A percentile compares a stretch with the other conserved stretches of the same genome.
phyloP scores from a whole-genome alignment of 352 stramenopile genomes.

The Globisporangium paddicum region DNA sequence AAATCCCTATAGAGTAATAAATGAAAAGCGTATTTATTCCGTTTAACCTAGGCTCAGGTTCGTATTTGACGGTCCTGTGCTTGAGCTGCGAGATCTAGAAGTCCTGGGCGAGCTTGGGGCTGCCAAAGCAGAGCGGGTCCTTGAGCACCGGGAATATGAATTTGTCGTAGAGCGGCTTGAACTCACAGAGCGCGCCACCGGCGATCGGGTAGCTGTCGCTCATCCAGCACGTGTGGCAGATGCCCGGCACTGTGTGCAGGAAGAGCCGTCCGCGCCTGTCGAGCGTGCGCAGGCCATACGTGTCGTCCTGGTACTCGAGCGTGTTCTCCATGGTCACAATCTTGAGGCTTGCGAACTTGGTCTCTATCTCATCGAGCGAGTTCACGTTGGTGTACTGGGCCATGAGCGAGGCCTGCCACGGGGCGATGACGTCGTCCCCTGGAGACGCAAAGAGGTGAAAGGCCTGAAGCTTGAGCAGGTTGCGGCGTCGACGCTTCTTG shows the following conservation, averaged over 20 bases:
- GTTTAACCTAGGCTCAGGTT: background rate
- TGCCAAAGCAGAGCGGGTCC: background rate
- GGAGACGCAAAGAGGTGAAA: slow-evolving; percentile 42
- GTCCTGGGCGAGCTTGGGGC: background rate
- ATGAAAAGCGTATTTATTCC: slow-evolving; percentile 3
- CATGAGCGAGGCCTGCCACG: slow-evolving; percentile 32
- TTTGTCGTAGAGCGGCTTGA: slow-evolving; percentile 19
- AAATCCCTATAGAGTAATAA: background rate
- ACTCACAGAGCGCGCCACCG: slow-evolving; percentile 4
- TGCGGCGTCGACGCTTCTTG: slow-evolving; percentile 21
- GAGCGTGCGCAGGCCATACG: slow-evolving; percentile 29
- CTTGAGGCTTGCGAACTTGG: slow-evolving; percentile 19
- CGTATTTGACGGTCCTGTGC: too few species aligned
- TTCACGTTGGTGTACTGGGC: slow-evolving; percentile 34
- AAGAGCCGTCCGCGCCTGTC: slow-evolving; percentile 21
- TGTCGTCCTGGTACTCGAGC: slow-evolving; percentile 31
- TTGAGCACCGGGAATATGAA: slow-evolving; percentile 18
- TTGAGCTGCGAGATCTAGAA: background rate
- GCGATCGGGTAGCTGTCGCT: slow-evolving; percentile 7
- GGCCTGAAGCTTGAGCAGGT: slow-evolving; percentile 30
- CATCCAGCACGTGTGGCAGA: slow-evolving; percentile 33
- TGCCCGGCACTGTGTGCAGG: slow-evolving; percentile 15
- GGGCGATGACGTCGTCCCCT: slow-evolving; percentile 23
- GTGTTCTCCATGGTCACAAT: slow-evolving; percentile 31
- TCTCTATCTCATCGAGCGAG: slow-evolving; percentile 21